Conservation (phyloP, 2,329 filamentous ascomycete species). For the Fusarium sp. region DNA sequence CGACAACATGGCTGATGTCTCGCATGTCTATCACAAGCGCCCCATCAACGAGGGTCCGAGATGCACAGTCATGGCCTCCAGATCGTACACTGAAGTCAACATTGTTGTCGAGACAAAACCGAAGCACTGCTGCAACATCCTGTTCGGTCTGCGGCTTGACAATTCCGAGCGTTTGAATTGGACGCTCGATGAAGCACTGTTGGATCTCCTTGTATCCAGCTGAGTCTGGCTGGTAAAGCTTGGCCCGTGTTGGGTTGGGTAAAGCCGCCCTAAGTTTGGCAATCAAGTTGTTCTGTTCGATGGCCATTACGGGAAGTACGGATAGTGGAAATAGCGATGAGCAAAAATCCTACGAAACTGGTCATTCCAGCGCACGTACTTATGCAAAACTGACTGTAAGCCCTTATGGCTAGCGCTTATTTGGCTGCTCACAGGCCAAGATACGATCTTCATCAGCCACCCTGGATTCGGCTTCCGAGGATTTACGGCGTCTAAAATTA, state of each 20-base stretch:
- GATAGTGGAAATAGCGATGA: no score
- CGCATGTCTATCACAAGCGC: slow-evolving; percentile 31
- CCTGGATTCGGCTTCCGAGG: no score
- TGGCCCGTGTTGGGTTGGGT: neutral
- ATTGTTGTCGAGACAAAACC: neutral
- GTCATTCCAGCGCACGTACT: no score
- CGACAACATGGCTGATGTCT: slow-evolving; percentile 13
- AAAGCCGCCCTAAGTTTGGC: neutral
- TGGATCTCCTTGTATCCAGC: neutral
- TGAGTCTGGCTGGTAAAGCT: slow-evolving; percentile 18
- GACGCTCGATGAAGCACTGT: slow-evolving; percentile 3
- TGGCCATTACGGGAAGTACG: neutral
- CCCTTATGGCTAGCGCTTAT: no score
- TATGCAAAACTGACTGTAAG: no score
- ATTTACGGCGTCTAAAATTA: no score
- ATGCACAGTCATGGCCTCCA: slow-evolving; percentile 20
- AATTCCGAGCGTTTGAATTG: slow-evolving; percentile 10
- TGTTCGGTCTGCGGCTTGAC: neutral
- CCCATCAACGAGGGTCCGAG: neutral
- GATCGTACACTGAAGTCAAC: slow-evolving; percentile 13
- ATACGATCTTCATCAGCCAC: no score
- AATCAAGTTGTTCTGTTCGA: neutral
- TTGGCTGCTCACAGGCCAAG: no score
- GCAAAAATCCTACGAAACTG: no score
- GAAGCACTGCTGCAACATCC: neutral